Evolutionary conservation across 306 rosid species (phyloP), one percentile per base, ranked within the genome.

Genomic region (Quercus alba): DNA sequence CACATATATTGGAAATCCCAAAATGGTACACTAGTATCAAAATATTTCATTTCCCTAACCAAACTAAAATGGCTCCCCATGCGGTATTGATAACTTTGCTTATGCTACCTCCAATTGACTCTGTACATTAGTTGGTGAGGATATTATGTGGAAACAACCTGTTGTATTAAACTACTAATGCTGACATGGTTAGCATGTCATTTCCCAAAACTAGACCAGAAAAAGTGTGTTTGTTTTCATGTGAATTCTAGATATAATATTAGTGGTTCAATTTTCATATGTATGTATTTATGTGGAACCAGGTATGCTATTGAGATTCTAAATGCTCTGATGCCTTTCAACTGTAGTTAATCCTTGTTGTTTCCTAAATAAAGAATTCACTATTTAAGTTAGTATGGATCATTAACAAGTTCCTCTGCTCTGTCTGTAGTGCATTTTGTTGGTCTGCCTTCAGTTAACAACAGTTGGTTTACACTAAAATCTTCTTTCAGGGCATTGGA

Each of bases 401-500:
- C 58, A 35, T 15, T 38, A 30, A 72, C 68, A 12, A 3, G 57
- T 68, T 75, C 68, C 26, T 17, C 54, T 18, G 5, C 3, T 56
- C 25, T 51, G 56, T 54, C 38, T 77, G 67, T 33, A 46, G 58
- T 15, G 9, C 10, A 17, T 28, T 59, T 62, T 73, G 56, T 26
- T 75, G 62, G 55, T n/a, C 77, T 55, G 44, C 33, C 49, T 78
- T 5, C 33, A 68, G 35, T 55, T 21, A 28, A 62, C 59, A 28
- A 62, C 59, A 38, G 23, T 51, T 63, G 57, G 46, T 83, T 59
- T 59, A 38, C 59, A 21, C 80, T 57, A 78, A 73, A 66, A 72
- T 82, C 62, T 81, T 87, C 75, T 78, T 82, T 74, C 70, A 91
- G 97, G 94, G 86, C 38, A 67, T 85, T 74, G 90, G 89, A 83